Percentiles rank a stretch among this genome's conserved stretches.
phyloP scores from a whole-genome alignment of 1,284 basidiomycete species.

The Ganoderma lucidum region DNA sequence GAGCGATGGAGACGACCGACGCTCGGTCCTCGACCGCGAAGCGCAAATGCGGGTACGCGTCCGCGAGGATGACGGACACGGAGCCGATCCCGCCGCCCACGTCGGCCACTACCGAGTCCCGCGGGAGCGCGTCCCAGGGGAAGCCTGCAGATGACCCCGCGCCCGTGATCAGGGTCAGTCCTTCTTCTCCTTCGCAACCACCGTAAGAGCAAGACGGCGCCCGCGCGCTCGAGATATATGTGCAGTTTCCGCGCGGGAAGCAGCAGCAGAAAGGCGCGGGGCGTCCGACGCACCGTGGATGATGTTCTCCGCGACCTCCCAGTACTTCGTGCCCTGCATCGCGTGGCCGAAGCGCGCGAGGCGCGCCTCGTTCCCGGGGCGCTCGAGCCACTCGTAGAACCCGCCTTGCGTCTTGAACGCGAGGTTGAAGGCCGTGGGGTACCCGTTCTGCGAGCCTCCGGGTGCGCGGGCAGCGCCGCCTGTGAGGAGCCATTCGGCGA shows the following conservation, averaged over 20 bases:
- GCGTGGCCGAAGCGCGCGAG: conserved; percentile 28
- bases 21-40: conserved; percentile 43
- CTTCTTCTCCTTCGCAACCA: neutral
- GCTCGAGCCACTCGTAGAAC: conserved; percentile 30
- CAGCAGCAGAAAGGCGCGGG: neutral
- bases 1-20: conserved; percentile 40
- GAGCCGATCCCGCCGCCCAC: conserved; percentile 44
- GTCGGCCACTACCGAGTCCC: conserved; percentile 49
- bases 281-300: conserved; percentile 22
- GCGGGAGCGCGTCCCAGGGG: conserved; percentile 65
- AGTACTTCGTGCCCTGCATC: conserved; percentile 31
- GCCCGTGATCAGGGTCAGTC: neutral
- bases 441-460: conserved; percentile 12
- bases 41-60: conserved; percentile 33
- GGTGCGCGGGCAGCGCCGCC: neutral
- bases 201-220: too few relatives aligned
- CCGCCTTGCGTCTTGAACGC: conserved; percentile 40
- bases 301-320: conserved; percentile 31
- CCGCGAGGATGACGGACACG: conserved; percentile 33
- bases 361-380: conserved; percentile 24
- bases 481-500: conserved; percentile 24
- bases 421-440: conserved; percentile 19
- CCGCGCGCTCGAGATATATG: neutral
- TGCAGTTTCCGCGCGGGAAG: neutral
- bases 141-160: conserved; percentile 53